phyloP scores from a whole-genome alignment of 139 green algal species.

The Dunaliella sp. region DNA sequence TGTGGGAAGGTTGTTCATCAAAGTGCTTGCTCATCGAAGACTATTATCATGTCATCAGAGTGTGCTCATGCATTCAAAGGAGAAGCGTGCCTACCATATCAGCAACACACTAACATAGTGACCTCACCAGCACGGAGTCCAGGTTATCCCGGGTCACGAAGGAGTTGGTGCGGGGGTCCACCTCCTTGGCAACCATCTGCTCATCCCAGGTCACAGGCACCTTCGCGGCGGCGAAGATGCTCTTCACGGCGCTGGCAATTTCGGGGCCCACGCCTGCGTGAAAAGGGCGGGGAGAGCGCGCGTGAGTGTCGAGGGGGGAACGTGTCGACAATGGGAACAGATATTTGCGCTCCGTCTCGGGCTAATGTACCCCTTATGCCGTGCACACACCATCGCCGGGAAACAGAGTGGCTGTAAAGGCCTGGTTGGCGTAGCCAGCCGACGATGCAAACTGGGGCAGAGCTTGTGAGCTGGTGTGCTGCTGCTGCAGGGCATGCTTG shows the following conservation, averaged over 20 bases:
- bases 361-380: background rate
- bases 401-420: constrained; percentile 66
- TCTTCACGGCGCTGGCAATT: constrained; percentile 78
- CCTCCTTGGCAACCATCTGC: constrained; percentile 77
- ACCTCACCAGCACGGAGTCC: constrained; percentile 89
- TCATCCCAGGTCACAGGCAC: constrained; percentile 90
- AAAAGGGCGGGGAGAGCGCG: background rate
- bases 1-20: too few relatives aligned
- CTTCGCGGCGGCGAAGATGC: constrained; percentile 77
- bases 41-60: too few relatives aligned
- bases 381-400: constrained; percentile 59
- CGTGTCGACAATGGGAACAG: background rate
- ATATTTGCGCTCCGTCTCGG: background rate
- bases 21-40: too few relatives aligned
- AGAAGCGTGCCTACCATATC: too few relatives aligned
- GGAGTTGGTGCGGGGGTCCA: constrained; percentile 89
- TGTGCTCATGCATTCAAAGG: too few relatives aligned
- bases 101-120: too few relatives aligned
- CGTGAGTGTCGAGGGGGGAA: constrained; percentile 1
- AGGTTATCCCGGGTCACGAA: constrained; percentile 92
- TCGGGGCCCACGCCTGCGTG: constrained; percentile 82
- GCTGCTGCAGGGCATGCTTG: background rate
- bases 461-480: background rate
- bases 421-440: constrained; percentile 15
- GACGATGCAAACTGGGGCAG: background rate